Percentiles rank a stretch among this genome's conserved stretches.
Conservation (phyloP, 2,329 filamentous ascomycete species). For the Bipolaris gigantea region DNA sequence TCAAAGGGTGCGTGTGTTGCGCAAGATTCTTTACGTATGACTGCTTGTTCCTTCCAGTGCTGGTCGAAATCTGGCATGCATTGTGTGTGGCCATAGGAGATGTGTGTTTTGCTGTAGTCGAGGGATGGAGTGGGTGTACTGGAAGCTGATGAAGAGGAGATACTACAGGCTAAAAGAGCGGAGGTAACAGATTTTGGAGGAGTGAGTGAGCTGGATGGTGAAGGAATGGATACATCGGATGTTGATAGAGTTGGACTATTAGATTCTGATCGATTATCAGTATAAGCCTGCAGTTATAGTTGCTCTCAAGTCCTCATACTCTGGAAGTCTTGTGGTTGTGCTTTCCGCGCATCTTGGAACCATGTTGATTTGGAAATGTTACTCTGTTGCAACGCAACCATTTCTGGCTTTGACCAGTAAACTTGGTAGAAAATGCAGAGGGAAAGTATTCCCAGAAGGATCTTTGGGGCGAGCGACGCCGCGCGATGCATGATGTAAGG, state of each 20-base stretch:
- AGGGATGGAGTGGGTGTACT: neutral
- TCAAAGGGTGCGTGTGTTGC: slow-evolving; percentile 18
- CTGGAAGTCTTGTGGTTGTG: slow-evolving; percentile 1
- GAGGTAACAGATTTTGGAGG: neutral
- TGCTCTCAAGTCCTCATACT: neutral
- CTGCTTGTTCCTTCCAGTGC: slow-evolving; percentile 10
- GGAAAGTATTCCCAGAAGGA: slow-evolving; percentile 4
- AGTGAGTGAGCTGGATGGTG: neutral
- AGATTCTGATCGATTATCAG: neutral
- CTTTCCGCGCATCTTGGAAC: slow-evolving; percentile 9
- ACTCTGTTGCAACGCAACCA: neutral
- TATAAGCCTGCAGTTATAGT: too few species aligned
- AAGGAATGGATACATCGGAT: too few species aligned
- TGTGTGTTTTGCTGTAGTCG: slow-evolving; percentile 12
- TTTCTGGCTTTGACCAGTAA: neutral
- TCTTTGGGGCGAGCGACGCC: neutral
- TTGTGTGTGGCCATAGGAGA: slow-evolving; percentile 20
- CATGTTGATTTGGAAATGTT: slow-evolving; percentile 2
- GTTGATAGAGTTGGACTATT: neutral
- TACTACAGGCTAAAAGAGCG: neutral
- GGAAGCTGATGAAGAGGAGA: neutral
- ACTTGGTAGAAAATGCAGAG: slow-evolving; percentile 14
- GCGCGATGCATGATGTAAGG: neutral
- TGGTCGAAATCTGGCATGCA: slow-evolving; percentile 19
- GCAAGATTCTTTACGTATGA: slow-evolving; percentile 17